Percentiles rank a stretch among this genome's conserved stretches.
Conservation (phyloP, 164 flowering plant genomes). For the Magnolia kwangsiensis region DNA sequence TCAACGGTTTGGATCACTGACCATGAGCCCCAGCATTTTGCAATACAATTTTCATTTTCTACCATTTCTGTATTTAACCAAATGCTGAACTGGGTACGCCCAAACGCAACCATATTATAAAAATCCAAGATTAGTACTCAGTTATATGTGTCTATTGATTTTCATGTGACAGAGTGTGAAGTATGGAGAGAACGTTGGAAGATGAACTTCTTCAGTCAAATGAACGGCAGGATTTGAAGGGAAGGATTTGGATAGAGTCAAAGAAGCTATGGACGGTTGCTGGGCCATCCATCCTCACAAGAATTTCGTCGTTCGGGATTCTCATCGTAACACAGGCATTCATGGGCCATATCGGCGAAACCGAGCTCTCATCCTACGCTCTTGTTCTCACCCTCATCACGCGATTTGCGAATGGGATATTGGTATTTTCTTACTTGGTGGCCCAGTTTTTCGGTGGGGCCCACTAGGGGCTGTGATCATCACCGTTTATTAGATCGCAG, state of each 20-base stretch:
- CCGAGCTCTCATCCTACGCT: constrained; percentile 43
- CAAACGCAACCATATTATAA: too few relatives aligned
- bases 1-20: too few relatives aligned
- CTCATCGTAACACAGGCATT: constrained; percentile 43
- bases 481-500: too few relatives aligned
- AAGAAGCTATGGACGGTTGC: constrained; percentile 52
- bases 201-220: constrained; percentile 4
- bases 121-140: too few relatives aligned
- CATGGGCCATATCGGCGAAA: constrained; percentile 47
- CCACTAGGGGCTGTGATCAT: too few relatives aligned
- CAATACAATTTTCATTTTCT: too few relatives aligned
- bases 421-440: constrained; percentile 24
- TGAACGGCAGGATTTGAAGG: constrained; percentile 7
- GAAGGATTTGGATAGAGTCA: constrained; percentile 28
- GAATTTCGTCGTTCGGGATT: constrained; percentile 39
- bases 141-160: too few relatives aligned
- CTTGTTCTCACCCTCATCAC: constrained; percentile 37
- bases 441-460: too few relatives aligned
- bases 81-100: too few relatives aligned
- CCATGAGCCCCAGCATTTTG: too few relatives aligned
- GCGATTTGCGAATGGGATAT: constrained; percentile 42
- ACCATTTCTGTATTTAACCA: too few relatives aligned
- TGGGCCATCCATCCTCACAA: constrained; percentile 48
- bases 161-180: background rate
- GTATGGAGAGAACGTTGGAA: background rate